These are phyloP conservation scores for Talaromyces sp. DNA, from an alignment of 2,329 filamentous ascomycete species.

Conservation along the genomic window DNA sequence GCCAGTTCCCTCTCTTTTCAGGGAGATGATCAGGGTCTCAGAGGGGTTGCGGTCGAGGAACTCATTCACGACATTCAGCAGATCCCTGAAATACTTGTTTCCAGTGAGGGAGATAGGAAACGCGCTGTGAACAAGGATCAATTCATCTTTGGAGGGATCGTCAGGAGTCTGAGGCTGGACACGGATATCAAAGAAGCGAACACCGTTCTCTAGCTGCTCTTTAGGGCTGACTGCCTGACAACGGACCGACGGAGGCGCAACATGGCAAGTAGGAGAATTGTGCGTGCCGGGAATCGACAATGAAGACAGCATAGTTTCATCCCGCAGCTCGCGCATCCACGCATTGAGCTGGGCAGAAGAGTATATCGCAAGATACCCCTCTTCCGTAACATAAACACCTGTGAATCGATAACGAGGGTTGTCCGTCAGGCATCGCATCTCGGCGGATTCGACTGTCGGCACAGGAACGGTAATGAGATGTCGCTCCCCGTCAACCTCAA, in stretches of 20 bases:
- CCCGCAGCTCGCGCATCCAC: conserved; percentile 78
- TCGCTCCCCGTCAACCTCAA: conserved; percentile 60
- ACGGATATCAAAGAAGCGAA: conserved; percentile 91
- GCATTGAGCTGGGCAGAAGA: conserved; percentile 64
- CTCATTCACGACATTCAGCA: conserved; percentile 66
- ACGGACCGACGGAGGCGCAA: conserved; percentile 83
- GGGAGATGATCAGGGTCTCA: conserved; percentile 78
- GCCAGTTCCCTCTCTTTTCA: conserved; percentile 89
- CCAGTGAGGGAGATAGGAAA: conserved; percentile 86
- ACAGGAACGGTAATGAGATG: conserved; percentile 74
- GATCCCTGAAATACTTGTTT: conserved; percentile 69
- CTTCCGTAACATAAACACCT: conserved; percentile 60
- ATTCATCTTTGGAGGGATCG: conserved; percentile 58
- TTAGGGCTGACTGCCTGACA: conserved; percentile 78
- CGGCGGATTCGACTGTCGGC: conserved; percentile 55
- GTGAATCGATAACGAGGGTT: conserved; percentile 58
- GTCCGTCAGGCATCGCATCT: conserved; percentile 56
- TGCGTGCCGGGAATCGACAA: conserved; percentile 94
- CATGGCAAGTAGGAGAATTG: conserved; percentile 83
- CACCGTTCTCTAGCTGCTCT: conserved; percentile 80
- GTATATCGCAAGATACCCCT: conserved; percentile 59
- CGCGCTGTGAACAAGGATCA: conserved; percentile 81
- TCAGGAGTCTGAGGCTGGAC: conserved; percentile 63
- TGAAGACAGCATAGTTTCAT: conserved; percentile 69
- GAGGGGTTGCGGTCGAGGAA: conserved; percentile 76